Evolutionary conservation across 352 stramenopile genomes (phyloP).

Genomic region (Pythium rhizo-oryzae): DNA sequence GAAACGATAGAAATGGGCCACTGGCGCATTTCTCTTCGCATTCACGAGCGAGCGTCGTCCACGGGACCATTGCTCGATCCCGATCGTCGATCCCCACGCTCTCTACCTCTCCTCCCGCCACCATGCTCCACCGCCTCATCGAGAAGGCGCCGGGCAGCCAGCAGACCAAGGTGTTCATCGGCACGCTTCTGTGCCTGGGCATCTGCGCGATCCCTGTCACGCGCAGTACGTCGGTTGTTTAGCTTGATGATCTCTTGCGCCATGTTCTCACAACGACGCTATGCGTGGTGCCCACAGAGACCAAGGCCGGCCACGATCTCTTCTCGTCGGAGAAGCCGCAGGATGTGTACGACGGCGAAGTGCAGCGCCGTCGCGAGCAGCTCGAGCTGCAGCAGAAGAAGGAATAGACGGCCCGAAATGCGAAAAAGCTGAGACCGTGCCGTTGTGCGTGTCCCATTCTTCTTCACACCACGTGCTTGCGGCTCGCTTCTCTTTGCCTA

Average conservation of each 20-base stretch:
- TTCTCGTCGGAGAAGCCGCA: constrained; percentile 87
- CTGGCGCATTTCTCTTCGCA: neutral
- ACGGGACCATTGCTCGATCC: constrained; percentile 17
- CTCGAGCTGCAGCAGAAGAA: constrained; percentile 56
- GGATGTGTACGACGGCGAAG: constrained; percentile 73
- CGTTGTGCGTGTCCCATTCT: too few species aligned
- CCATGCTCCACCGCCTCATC: constrained; percentile 63
- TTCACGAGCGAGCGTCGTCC: neutral
- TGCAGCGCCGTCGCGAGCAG: constrained; percentile 67
- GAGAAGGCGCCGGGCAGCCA: constrained; percentile 73
- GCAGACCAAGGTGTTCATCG: constrained; percentile 71
- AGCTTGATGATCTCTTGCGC: too few species aligned
- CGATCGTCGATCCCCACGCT: neutral
- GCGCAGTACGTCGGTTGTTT: constrained; percentile 65
- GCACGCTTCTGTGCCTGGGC: constrained; percentile 64
- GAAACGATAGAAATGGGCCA: constrained; percentile 6
- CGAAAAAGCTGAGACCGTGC: too few species aligned
- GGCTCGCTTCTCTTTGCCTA: too few species aligned
- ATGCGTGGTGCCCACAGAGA: constrained; percentile 47
- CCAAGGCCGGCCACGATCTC: constrained; percentile 80
- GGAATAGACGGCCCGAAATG: neutral
- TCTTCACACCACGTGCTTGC: too few species aligned
- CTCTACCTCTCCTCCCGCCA: constrained; percentile 3
- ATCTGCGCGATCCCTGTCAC: constrained; percentile 73
- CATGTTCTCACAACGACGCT: too few species aligned